phyloP scores from a whole-genome alignment of 192 early-diverging fungal genomes.

The Coemansia sp. region DNA sequence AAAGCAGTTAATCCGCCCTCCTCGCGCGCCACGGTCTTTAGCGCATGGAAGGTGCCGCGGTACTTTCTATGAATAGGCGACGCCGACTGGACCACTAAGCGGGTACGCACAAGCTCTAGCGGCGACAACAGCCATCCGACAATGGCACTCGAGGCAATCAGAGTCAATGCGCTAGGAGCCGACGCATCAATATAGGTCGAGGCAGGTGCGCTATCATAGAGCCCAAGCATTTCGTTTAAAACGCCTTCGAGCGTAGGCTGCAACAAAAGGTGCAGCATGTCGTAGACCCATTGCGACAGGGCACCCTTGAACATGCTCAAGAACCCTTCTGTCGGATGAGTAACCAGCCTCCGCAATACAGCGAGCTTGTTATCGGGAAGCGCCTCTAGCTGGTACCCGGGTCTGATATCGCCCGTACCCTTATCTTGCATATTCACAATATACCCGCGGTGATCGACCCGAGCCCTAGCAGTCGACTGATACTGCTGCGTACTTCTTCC shows the following conservation, averaged over 20 bases:
- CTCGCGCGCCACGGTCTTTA: constrained; percentile 74
- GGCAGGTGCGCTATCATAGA: constrained; percentile 77
- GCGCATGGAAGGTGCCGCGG: constrained; percentile 73
- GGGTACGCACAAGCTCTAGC: constrained; percentile 86
- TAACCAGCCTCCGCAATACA: constrained; percentile 57
- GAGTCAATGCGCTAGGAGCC: constrained; percentile 66
- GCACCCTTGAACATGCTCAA: constrained; percentile 65
- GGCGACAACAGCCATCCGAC: constrained; percentile 85
- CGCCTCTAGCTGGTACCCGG: constrained; percentile 65
- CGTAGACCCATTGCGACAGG: constrained; percentile 76
- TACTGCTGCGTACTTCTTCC: constrained; percentile 21
- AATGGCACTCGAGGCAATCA: constrained; percentile 71
- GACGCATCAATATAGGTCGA: constrained; percentile 65
- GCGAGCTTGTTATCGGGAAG: constrained; percentile 62
- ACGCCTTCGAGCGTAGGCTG: constrained; percentile 86
- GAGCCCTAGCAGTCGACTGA: constrained; percentile 16
- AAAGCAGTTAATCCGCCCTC: constrained; percentile 71
- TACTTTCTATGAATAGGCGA: constrained; percentile 81
- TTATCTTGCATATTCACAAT: constrained; percentile 56
- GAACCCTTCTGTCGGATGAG: constrained; percentile 68
- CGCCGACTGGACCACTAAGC: constrained; percentile 81
- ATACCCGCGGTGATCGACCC: constrained; percentile 63
- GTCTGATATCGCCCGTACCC: constrained; percentile 60
- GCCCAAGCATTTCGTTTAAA: constrained; percentile 86
- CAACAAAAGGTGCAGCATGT: constrained; percentile 69